Base-by-base conservation (phyloP, 148 eudicot genomes). In the Cornus suecica region DNA sequence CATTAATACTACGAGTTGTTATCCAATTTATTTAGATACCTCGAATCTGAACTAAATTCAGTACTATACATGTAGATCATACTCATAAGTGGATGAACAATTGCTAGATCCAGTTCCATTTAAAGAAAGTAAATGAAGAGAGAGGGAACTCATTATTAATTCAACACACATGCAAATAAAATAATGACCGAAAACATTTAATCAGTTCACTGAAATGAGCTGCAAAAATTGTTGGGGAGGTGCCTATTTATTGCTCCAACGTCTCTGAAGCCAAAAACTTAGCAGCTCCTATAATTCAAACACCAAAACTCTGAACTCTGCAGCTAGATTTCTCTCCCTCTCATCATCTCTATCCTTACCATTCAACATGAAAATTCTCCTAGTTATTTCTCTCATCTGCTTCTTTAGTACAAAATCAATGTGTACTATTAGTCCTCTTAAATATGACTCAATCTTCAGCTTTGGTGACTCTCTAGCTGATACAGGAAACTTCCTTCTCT, bases 381-480 rank as follows among this genome's bases (percentile, higher is more conserved):
- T 77, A 64, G 27, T 69, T 27, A 31, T 76, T 26, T 71, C 63
- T n/a, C 6, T 70, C 9, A 37, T 37, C 27, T 65, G 70, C 76
- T n/a, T 41, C 26, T 11, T 58, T 20, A 25, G 27, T 16, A 52
- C 65, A 31, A 29, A 28, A n/a, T 62, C 73, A 52, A 56, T 32
- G 4, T 66, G 72, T 66, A 66, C 67, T 54, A 66, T 30, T 22
- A 70, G 72, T 66, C 70, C 67, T 54, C 70, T 30, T 22, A 64
- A 37, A 52, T 82, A 74, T 70, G 78, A 85, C 4, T 84, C 88
- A 4, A 83, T 85, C 30, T 83, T 83, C 48, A 80, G 86, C 72
- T 85, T 85, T 60, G 88, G 88, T 26, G 88, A 85, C 80, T 85
- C 88, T 23, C 80, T 85, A 7, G 82, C 88, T 8, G 88, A 85